Percentiles rank a stretch among this genome's conserved stretches.
phyloP scores from a whole-genome alignment of 768 basidiomycete species.

The Hypsizygus marmoreus region DNA sequence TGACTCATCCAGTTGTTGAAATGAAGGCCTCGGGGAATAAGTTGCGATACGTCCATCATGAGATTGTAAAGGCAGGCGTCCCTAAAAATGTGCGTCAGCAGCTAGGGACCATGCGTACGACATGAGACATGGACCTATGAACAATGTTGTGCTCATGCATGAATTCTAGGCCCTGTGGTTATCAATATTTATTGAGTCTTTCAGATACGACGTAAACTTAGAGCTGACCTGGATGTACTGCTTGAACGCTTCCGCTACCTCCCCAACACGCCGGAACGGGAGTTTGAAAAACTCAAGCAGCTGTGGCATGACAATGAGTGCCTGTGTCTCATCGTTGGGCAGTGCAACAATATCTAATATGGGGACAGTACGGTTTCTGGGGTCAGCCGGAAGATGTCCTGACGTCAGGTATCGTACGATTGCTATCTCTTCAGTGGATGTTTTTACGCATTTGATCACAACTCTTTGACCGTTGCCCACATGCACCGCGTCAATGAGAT shows the following conservation, averaged over 20 bases:
- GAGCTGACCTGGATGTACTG: too few relatives aligned
- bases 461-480: too few relatives aligned
- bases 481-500: too few relatives aligned
- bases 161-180: too few relatives aligned
- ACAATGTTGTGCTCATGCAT: too few relatives aligned
- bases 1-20: not conserved
- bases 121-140: too few relatives aligned
- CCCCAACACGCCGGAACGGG: constrained; percentile 20
- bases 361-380: constrained; percentile 21
- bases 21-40: not conserved
- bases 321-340: too few relatives aligned
- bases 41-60: not conserved
- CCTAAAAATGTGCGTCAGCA: too few relatives aligned
- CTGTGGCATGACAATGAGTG: constrained; percentile 20
- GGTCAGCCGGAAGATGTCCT: constrained; percentile 8
- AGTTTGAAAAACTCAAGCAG: constrained; percentile 14
- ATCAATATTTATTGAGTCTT: too few relatives aligned
- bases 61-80: not conserved
- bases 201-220: too few relatives aligned
- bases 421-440: constrained; percentile 9
- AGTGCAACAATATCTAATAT: constrained; percentile 21
- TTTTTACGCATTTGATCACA: too few relatives aligned
- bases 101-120: too few relatives aligned
- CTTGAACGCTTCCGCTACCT: constrained; percentile 21
- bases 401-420: constrained; percentile 15